Evolutionary conservation across 129 eudicot genomes (phyloP), one percentile per base, ranked within the genome.

Genomic region (Sambucus nigra): DNA sequence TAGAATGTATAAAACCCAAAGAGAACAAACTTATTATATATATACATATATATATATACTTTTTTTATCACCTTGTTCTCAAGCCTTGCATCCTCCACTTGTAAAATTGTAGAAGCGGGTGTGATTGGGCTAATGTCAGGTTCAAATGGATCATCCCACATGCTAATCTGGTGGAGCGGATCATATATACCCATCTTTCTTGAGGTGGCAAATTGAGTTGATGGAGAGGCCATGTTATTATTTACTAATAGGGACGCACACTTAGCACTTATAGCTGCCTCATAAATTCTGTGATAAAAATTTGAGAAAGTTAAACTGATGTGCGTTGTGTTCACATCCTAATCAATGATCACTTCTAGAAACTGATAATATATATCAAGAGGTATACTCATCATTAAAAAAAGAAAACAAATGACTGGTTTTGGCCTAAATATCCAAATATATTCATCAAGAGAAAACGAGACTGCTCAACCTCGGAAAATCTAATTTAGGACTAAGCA

Each of bases 141-240:
- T 59, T 71, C 79, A 25, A 80, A 76, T 0, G 76, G 57, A 19
- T 79, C 93, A 5, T 86, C 93, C 99, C 95, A 85, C 77, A 80
- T 79, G 87, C 88, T 79, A 25, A 82, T 64, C 23, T 82, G 89
- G 57, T 74, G 87, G 14, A 80, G 72, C 13, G 95, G 84, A 56
- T 91, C 95, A 32, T 79, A 80, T 67, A 91, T 57, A 32, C 88
- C 95, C 88, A 84, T 81, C 66, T 76, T 72, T 73, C 86, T 73
- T 14, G 94, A 67, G 1, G 82, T 73, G 24, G 87, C 83, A 60
- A 81, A 83, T 51, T 91, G 89, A 46, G 86, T 64, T 51, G 95
- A 56, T 44, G 94, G 74, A 27, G 94, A 51, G 59, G 87, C 68
- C 99, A 86, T 91, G 9, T 42, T 39, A 28, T 17, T 65, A 31